Percentiles rank a stretch among this genome's conserved stretches.
phyloP scores from a whole-genome alignment of 306 rosid genomes.

The Glycine tomentella region DNA sequence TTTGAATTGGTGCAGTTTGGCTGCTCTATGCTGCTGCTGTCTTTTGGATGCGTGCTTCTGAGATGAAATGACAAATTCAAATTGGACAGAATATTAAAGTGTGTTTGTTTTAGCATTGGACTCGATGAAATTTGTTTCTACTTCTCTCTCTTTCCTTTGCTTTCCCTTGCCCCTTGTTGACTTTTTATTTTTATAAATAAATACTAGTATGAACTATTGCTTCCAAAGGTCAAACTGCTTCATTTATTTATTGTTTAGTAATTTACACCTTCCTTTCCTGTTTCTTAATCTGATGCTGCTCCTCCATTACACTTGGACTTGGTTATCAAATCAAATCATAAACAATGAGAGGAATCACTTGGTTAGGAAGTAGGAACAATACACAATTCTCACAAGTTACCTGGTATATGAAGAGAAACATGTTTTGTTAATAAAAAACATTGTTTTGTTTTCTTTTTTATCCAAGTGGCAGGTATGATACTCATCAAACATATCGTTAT shows the following conservation, averaged over 20 bases:
- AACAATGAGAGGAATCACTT: no score
- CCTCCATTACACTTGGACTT: not conserved
- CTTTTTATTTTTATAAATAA: not conserved
- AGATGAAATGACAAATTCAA: constrained; percentile 14
- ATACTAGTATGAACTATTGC: constrained; percentile 2
- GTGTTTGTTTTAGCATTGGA: constrained; percentile 37
- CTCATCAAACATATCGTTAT: no score
- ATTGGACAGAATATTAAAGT: no score
- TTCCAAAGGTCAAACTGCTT: not conserved
- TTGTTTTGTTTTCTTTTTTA: not conserved
- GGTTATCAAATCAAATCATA: not conserved
- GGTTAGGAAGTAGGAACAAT: not conserved
- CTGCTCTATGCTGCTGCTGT: constrained; percentile 98
- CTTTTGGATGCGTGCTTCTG: constrained; percentile 92
- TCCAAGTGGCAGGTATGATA: no score
- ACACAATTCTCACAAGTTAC: not conserved
- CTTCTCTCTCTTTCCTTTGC: not conserved
- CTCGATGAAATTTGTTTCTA: constrained; percentile 20
- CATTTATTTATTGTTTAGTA: not conserved
- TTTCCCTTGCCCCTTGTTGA: not conserved
- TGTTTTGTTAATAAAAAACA: no score
- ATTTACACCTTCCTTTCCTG: not conserved
- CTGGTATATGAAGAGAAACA: not conserved
- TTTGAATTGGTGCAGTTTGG: constrained; percentile 70
- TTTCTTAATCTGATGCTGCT: not conserved